Conservation (phyloP, 495 filamentous ascomycete genomes). For the Parathielavia appendiculata region DNA sequence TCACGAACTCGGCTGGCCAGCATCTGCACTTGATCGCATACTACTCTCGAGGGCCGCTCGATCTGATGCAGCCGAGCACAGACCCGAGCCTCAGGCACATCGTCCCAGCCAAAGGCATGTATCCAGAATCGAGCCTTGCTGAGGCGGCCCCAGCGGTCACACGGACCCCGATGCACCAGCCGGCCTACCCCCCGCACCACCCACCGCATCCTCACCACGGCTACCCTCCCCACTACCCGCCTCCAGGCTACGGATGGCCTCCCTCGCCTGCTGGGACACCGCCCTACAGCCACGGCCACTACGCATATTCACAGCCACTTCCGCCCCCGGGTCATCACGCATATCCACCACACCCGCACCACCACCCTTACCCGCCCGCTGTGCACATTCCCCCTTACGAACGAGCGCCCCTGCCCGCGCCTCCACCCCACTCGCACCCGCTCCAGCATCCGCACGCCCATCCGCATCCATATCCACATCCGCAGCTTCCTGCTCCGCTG, state of each 20-base stretch:
- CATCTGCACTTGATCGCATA: slow-evolving; percentile 97
- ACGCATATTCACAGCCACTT: slow-evolving; percentile 16
- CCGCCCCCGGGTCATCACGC: slow-evolving; percentile 6
- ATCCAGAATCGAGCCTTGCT: slow-evolving; percentile 93
- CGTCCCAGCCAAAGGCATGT: slow-evolving; percentile 82
- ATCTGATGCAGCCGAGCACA: slow-evolving; percentile 69
- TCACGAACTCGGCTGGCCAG: slow-evolving; percentile 82
- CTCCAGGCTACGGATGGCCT: slow-evolving; percentile 56
- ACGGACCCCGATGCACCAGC: slow-evolving; percentile 44
- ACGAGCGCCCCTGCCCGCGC: slow-evolving; percentile 11
- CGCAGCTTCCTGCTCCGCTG: slow-evolving; percentile 7
- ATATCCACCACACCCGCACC: slow-evolving; percentile 21
- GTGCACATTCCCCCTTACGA: slow-evolving; percentile 14
- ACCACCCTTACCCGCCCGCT: slow-evolving; percentile 10
- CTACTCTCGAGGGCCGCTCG: slow-evolving; percentile 66
- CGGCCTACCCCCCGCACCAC: slow-evolving; percentile 32
- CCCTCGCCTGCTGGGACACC: slow-evolving; percentile 53
- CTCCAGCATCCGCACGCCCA: slow-evolving; percentile 6
- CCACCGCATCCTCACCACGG: slow-evolving; percentile 44
- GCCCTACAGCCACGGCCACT: slow-evolving; percentile 34
- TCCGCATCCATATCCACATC: slow-evolving; percentile 1
- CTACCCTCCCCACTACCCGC: slow-evolving; percentile 41
- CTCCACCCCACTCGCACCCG: slow-evolving; percentile 11
- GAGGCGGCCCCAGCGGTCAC: slow-evolving; percentile 58
- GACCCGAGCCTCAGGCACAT: slow-evolving; percentile 82